Base-by-base conservation (phyloP, 371 early-diverging fungal genomes). In the Encephalitozoon intestinalis region DNA sequence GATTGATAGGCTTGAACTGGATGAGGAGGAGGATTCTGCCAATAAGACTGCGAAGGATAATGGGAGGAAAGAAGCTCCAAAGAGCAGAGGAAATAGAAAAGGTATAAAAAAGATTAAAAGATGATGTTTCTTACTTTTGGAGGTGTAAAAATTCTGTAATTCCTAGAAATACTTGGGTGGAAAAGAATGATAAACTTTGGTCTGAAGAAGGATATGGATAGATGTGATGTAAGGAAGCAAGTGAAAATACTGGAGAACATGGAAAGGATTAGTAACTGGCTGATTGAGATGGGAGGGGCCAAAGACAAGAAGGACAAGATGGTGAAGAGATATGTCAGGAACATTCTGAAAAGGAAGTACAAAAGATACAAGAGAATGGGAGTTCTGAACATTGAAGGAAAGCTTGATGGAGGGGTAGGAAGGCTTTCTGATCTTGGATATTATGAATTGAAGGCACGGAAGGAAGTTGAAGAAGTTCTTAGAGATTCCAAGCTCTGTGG, bases 1-100 rank as follows among this genome's bases (percentile, higher is more conserved):
- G 8, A 79, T 81, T 71, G 89, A 91, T 43, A 74, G 87, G 49
- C 88, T 90, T 11, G 83, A 81, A 0, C 87, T 89, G 26, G 89
- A 90, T 0, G 82, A 83, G 44, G 77, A 75, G 18, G 21, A 41
- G 15, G 37, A 50, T 23, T n/a, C n/a, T 11, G 15, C 11, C 5
- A 11, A 40, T 21, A 46, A 21, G 18, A 18, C 49, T 6, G 3
- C 49, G 4, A n/a, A 1, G 18, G 49, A 46, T 21, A 7, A 21
- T n/a, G 21, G 21, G 18, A 46, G 21, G 15, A 46, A 11, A 9
- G 52, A 51, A 7, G n/a, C 25, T 28, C 23, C 25, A 41, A 70
- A 44, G 23, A n/a, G 58, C 15, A 25, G 6, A 25, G 23, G 12
- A 4, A 41, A 9, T 11, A 50, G 34, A 15, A 67, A 31, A 31